A percentile compares a stretch with the other conserved stretches of the same genome.
These are phyloP conservation scores for Beauveria sp. DNA, from an alignment of 2,329 filamentous ascomycete genomes.

Conservation along the genomic window DNA sequence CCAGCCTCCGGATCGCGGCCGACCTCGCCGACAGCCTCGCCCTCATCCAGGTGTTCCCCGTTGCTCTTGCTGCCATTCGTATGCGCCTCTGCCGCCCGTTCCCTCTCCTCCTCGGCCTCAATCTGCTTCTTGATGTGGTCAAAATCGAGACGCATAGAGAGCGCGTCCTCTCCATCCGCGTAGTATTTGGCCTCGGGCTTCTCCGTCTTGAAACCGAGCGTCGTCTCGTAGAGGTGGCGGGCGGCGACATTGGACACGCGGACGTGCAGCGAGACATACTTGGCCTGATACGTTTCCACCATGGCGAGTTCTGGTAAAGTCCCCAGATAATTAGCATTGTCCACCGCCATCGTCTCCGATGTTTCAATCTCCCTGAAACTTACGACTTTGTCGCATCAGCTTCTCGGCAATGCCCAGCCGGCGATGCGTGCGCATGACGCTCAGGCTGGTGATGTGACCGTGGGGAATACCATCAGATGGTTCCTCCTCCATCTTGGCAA, in stretches of 20 bases:
- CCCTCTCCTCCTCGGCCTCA: slow-evolving; percentile 35
- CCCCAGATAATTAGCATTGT: background rate
- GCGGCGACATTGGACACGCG: slow-evolving; percentile 90
- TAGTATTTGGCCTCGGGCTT: slow-evolving; percentile 89
- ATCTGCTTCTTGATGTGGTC: slow-evolving; percentile 46
- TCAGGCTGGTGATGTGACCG: slow-evolving; percentile 91
- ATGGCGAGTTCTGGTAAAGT: slow-evolving; percentile 56
- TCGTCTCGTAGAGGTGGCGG: slow-evolving; percentile 85
- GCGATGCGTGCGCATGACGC: slow-evolving; percentile 93
- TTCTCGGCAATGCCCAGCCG: slow-evolving; percentile 91
- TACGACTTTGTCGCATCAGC: slow-evolving; percentile 93
- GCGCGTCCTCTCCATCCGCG: slow-evolving; percentile 94
- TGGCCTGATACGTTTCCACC: slow-evolving; percentile 86
- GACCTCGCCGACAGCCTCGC: slow-evolving; percentile 60
- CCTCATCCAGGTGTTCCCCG: slow-evolving; percentile 48
- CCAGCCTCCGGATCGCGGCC: slow-evolving; percentile 40
- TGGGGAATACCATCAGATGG: slow-evolving; percentile 83
- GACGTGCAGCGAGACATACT: slow-evolving; percentile 94
- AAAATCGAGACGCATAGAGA: slow-evolving; percentile 85
- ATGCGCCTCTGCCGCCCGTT: slow-evolving; percentile 24
- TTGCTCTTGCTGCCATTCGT: slow-evolving; percentile 31
- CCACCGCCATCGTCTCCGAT: background rate
- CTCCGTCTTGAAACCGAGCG: slow-evolving; percentile 79
- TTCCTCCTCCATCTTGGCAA: slow-evolving; percentile 99
- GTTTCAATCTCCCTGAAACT: slow-evolving; percentile 26